Percentiles rank a stretch among this genome's conserved stretches.
Evolutionary conservation across 139 green algal genomes (phyloP).

Genomic region (Nannochloris sp.): DNA sequence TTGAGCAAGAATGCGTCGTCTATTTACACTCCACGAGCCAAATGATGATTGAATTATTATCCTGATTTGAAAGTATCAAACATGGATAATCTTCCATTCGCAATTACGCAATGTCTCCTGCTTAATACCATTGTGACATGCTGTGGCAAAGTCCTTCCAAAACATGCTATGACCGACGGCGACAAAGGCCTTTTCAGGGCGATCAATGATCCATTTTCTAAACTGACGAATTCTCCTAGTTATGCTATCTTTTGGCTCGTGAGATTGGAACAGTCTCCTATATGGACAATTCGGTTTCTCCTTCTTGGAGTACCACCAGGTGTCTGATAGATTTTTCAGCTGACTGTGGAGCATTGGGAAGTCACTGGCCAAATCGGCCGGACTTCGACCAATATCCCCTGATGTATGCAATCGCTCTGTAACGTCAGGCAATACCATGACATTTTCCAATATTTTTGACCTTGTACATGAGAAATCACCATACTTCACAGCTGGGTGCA

Average conservation of each 20-base stretch:
- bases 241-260: constrained; percentile 34
- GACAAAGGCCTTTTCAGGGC: constrained; percentile 49
- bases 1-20: too few species aligned
- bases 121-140: constrained; percentile 10
- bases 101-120: constrained; percentile 45
- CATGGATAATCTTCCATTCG: constrained; percentile 31
- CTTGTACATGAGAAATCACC: constrained; percentile 21
- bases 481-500: neutral
- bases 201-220: constrained; percentile 37
- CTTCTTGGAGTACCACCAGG: constrained; percentile 49
- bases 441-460: constrained; percentile 10
- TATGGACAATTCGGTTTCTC: constrained; percentile 40
- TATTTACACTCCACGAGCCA: too few species aligned
- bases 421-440: constrained; percentile 16
- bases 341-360: constrained; percentile 33
- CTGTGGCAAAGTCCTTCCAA: constrained; percentile 42
- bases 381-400: constrained; percentile 50
- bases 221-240: constrained; percentile 46
- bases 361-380: constrained; percentile 22
- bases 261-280: constrained; percentile 16
- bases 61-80: constrained; percentile 9
- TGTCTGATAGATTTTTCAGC: constrained; percentile 37
- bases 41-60: too few species aligned
- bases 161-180: constrained; percentile 58
- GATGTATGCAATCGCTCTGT: constrained; percentile 46